Percentiles rank a stretch among this genome's conserved stretches.
phyloP scores from a whole-genome alignment of 805 yeast genomes.

The Wickerhamomyces subpelliculosus region DNA sequence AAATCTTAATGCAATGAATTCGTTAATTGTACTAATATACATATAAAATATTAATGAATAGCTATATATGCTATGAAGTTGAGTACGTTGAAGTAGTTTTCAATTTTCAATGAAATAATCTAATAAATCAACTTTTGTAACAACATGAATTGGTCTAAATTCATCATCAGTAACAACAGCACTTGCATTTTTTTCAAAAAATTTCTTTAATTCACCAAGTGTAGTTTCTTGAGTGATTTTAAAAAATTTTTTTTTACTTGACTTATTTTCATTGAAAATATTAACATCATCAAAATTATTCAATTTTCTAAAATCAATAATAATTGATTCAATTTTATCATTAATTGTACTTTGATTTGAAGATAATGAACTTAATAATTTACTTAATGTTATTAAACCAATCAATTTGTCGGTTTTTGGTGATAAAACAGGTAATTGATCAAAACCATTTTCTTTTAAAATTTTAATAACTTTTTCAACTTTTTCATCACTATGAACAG shows the following conservation, averaged over 20 bases:
- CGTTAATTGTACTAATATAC: no score
- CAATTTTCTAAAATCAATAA: constrained; percentile 70
- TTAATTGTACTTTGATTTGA: constrained; percentile 49
- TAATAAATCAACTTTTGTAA: constrained; percentile 79
- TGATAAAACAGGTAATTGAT: constrained; percentile 74
- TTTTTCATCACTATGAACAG: constrained; percentile 55
- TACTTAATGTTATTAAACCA: constrained; percentile 73
- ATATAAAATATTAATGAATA: no score
- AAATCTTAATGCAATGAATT: no score
- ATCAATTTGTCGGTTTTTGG: constrained; percentile 42
- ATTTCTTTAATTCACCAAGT: constrained; percentile 60
- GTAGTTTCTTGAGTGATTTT: constrained; percentile 61
- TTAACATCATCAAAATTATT: constrained; percentile 53
- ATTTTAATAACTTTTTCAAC: constrained; percentile 61
- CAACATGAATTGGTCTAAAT: constrained; percentile 71
- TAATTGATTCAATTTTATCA: constrained; percentile 49
- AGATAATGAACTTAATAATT: constrained; percentile 60
- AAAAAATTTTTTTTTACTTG: constrained; percentile 59
- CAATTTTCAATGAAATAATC: constrained; percentile 30
- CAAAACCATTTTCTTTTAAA: constrained; percentile 71
- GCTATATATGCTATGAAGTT: no score
- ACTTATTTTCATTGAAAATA: constrained; percentile 54
- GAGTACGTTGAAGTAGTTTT: neutral
- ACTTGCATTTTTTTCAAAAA: constrained; percentile 79
- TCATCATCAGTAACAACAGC: constrained; percentile 74